phyloP scores from a whole-genome alignment of 306 rosid genomes.

The Comarum palustre region DNA sequence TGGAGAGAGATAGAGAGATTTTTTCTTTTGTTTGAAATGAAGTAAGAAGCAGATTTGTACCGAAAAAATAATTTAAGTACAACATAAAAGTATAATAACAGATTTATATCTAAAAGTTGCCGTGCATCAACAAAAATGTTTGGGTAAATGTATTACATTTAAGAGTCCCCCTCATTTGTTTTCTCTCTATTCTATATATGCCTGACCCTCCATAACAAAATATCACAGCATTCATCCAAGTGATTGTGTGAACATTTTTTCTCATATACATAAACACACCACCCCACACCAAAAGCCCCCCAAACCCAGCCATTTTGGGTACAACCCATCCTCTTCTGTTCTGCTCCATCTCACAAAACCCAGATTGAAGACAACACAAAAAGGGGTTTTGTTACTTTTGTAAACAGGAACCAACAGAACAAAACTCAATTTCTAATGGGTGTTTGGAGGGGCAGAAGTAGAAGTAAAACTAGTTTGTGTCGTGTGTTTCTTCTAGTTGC shows the following conservation, averaged over 20 bases:
- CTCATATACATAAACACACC: neutral
- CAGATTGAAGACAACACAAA: neutral
- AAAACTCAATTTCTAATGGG: conserved; percentile 15
- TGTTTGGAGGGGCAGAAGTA: neutral
- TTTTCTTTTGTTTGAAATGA: no score
- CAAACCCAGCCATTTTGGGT: neutral
- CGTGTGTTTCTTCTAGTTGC: conserved; percentile 17
- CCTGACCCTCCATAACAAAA: conserved; percentile 27
- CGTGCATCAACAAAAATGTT: no score
- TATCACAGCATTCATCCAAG: conserved; percentile 11
- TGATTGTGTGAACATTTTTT: neutral
- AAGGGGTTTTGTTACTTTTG: no score
- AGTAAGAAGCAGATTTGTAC: no score
- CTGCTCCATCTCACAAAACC: neutral
- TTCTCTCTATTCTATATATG: neutral
- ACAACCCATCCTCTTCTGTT: neutral
- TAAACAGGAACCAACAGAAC: neutral
- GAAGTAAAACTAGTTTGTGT: neutral
- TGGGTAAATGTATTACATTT: conserved; percentile 6
- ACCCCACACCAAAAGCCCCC: neutral
- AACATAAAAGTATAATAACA: no score
- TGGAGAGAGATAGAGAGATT: no score
- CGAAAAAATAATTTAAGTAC: no score
- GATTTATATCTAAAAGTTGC: no score
- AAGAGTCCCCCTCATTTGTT: neutral